These are phyloP conservation scores for Neocatenulostroma microsporum DNA, from an alignment of 2,329 filamentous ascomycete species.

Conservation along the genomic window DNA sequence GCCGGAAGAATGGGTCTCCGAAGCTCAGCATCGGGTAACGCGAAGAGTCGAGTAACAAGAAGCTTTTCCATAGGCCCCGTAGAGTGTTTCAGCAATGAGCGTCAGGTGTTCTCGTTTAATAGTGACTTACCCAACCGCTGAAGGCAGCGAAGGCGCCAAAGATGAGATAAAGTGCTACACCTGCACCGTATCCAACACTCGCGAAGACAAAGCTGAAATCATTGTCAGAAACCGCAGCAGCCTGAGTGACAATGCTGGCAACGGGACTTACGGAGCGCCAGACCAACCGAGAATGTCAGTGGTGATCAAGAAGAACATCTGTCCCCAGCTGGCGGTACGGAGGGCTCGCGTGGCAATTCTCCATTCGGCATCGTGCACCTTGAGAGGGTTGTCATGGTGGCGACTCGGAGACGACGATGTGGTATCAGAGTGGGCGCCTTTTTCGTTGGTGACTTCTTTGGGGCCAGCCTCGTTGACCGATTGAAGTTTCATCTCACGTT, in stretches of 20 bases:
- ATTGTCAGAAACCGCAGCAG: not conserved
- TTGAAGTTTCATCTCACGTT: not conserved
- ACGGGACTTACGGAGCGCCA: slow-evolving; percentile 16
- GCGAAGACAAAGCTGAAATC: slow-evolving; percentile 20
- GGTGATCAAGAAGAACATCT: slow-evolving; percentile 38
- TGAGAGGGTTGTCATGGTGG: too few species aligned
- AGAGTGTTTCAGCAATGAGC: too few species aligned
- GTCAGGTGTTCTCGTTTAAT: too few species aligned
- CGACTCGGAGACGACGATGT: too few species aligned
- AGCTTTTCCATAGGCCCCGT: slow-evolving; percentile 31
- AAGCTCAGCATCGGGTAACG: slow-evolving; percentile 35
- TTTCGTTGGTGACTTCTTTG: not conserved
- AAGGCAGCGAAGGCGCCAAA: slow-evolving; percentile 28
- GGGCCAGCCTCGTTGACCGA: not conserved
- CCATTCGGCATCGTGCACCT: slow-evolving; percentile 30
- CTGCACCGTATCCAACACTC: slow-evolving; percentile 27
- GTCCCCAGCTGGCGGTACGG: slow-evolving; percentile 27
- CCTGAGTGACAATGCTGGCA: too few species aligned
- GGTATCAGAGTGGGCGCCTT: too few species aligned
- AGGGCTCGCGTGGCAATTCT: slow-evolving; percentile 25
- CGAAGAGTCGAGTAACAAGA: slow-evolving; percentile 34
- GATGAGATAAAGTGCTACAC: slow-evolving; percentile 31
- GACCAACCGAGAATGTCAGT: slow-evolving; percentile 35
- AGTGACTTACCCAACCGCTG: slow-evolving; percentile 13
- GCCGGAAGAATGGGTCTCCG: slow-evolving; percentile 37